Base-by-base conservation (phyloP, 495 filamentous ascomycete genomes). In the Aspergillus leporis region DNA sequence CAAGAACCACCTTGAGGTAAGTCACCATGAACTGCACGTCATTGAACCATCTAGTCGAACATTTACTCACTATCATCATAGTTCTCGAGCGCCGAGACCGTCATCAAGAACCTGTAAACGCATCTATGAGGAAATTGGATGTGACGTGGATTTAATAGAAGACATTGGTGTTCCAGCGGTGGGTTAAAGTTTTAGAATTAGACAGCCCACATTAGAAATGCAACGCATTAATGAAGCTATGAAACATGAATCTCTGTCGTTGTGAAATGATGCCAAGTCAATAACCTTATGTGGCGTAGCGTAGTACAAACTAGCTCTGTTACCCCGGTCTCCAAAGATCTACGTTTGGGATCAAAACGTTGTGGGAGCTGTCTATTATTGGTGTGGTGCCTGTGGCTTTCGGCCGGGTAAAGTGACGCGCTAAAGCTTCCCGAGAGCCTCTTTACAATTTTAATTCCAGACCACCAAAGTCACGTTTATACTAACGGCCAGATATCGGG, bases 41-140 rank as follows among this genome's bases (percentile, higher is more conserved):
- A 12, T 47, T 21, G 21, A n/a, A 47, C 38, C 14, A 3, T n/a
- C 5, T 23, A 22, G 25, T 22, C 19, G 25, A 60, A 34, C 45
- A 46, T 28, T 31, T 55, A 31, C 66, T 73, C 48, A 70, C 61
- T 4, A 16, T 51, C 5, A n/a, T 18, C 18, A 81, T 56, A 81
- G 79, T 86, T 90, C 55, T 87, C 87, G 23, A 82, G 87, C 55
- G 89, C 87, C 61, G 88, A 92, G 63, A 81, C 81, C 56, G 82
- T 91, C 49, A 73, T 90, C 61, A 81, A 87, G 41, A 85, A 85
- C 74, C 80, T 91, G 51, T 91, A 79, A 72, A 64, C 53, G 41
- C 58, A 52, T 34, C 40, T 41, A 61, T 41, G 18, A n/a, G 36
- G 30, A 56, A 22, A 46, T 55, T 52, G 55, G 56, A 64, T 45